phyloP scores from a whole-genome alignment of 495 filamentous ascomycete species.

The Aspergillus ostianus region DNA sequence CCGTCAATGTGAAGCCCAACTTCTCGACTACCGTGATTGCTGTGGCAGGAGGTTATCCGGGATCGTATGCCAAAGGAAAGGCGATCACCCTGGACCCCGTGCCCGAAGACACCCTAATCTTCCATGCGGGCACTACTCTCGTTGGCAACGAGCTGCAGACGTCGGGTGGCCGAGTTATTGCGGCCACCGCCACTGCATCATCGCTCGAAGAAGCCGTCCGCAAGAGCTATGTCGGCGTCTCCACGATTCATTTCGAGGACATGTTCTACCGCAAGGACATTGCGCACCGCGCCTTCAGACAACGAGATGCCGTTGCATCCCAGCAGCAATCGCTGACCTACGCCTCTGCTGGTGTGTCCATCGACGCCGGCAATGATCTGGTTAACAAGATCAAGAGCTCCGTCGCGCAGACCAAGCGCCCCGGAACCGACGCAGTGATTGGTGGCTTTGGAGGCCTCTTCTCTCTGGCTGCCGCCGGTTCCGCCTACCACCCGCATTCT shows the following conservation, averaged over 20 bases:
- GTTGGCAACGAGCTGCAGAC: constrained; percentile 63
- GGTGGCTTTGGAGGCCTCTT: constrained; percentile 94
- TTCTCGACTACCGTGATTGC: constrained; percentile 91
- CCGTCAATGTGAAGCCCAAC: constrained; percentile 62
- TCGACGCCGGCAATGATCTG: constrained; percentile 86
- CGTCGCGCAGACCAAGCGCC: constrained; percentile 73
- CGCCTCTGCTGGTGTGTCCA: constrained; percentile 87
- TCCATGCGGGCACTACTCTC: constrained; percentile 87
- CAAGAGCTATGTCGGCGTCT: constrained; percentile 78
- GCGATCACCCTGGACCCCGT: constrained; percentile 60
- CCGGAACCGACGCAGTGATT: constrained; percentile 86
- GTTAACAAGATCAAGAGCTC: constrained; percentile 84
- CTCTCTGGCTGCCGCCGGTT: constrained; percentile 67
- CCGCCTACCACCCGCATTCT: constrained; percentile 62
- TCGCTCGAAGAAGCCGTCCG: constrained; percentile 77
- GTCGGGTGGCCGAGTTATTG: constrained; percentile 87
- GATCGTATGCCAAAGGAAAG: constrained; percentile 77
- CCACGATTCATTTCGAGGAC: constrained; percentile 75
- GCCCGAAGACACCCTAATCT: constrained; percentile 63
- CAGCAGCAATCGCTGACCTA: constrained; percentile 70
- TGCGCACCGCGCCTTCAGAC: constrained; percentile 61
- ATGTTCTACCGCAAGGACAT: constrained; percentile 96
- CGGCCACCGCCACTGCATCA: constrained; percentile 72
- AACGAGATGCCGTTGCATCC: constrained; percentile 36
- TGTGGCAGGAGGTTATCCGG: constrained; percentile 93